Evolutionary conservation across 352 stramenopile species (phyloP).

Genomic region (Phytopythium sindhum): DNA sequence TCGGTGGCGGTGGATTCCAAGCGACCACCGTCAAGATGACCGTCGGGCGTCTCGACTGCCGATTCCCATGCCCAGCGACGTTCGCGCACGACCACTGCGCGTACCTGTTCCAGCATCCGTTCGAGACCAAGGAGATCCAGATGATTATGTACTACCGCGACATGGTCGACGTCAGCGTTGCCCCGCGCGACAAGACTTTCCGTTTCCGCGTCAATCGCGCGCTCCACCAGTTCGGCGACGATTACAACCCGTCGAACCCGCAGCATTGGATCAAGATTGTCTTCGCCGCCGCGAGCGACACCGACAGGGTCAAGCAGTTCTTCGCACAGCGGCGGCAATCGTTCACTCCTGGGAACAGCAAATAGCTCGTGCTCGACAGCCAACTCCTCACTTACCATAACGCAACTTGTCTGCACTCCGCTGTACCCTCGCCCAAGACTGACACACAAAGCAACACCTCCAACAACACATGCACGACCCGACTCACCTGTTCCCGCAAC

Average conservation of each 20-base stretch:
- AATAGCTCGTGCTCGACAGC: not conserved
- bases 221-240: constrained; percentile 58
- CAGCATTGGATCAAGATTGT: constrained; percentile 58
- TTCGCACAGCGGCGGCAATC: constrained; percentile 11
- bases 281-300: constrained; percentile 44
- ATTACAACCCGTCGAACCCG: constrained; percentile 55
- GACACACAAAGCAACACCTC: not conserved
- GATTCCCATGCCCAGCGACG: constrained; percentile 53
- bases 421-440: too few species aligned
- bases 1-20: constrained; percentile 21
- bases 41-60: constrained; percentile 56
- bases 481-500: not conserved
- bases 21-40: constrained; percentile 45
- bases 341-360: not conserved
- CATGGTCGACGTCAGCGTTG: constrained; percentile 48
- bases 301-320: constrained; percentile 38
- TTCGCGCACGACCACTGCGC: constrained; percentile 50
- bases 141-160: constrained; percentile 81
- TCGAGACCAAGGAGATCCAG: constrained; percentile 53
- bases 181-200: constrained; percentile 35
- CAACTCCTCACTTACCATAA: not conserved
- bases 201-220: constrained; percentile 38
- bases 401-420: too few species aligned
- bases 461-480: not conserved
- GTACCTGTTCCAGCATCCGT: constrained; percentile 76